Conservation (phyloP, 1,284 basidiomycete genomes). For the Sanguinoderma infundibulare region DNA sequence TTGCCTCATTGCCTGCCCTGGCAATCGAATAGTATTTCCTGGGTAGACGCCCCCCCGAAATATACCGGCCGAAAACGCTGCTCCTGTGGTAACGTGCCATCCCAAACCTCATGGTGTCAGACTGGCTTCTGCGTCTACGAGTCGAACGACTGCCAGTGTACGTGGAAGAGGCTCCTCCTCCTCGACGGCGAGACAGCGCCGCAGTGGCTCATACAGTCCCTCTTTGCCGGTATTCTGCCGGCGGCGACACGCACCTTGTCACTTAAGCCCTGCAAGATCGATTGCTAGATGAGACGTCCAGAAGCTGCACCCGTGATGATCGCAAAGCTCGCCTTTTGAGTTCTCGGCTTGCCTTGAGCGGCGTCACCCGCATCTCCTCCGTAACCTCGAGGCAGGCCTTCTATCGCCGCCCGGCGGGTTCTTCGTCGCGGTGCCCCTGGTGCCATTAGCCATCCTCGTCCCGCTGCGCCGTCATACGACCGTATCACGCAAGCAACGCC, state of each 20-base stretch:
- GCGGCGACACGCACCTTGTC: neutral
- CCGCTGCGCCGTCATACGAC: neutral
- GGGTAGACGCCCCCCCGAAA: too few relatives aligned
- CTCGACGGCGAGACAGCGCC: neutral
- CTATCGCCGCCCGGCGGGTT: neutral
- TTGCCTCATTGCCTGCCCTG: too few relatives aligned
- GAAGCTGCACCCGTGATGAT: neutral
- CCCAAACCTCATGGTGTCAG: too few relatives aligned
- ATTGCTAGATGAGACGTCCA: neutral
- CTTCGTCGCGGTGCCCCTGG: neutral
- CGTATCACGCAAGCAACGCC: neutral
- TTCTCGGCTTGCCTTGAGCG: neutral
- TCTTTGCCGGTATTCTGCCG: neutral
- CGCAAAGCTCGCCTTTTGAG: neutral
- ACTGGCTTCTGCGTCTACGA: too few relatives aligned
- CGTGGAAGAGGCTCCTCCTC: neutral
- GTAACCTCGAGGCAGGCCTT: neutral
- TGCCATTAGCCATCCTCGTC: neutral
- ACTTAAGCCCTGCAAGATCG: neutral
- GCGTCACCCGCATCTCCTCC: neutral
- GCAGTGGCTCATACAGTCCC: neutral
- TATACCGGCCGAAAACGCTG: too few relatives aligned
- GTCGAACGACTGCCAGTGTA: too few relatives aligned
- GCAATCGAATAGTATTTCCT: too few relatives aligned
- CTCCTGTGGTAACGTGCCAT: too few relatives aligned